Evolutionary conservation across 306 rosid genomes (phyloP).

Genomic region (Cucurbita maxima): DNA sequence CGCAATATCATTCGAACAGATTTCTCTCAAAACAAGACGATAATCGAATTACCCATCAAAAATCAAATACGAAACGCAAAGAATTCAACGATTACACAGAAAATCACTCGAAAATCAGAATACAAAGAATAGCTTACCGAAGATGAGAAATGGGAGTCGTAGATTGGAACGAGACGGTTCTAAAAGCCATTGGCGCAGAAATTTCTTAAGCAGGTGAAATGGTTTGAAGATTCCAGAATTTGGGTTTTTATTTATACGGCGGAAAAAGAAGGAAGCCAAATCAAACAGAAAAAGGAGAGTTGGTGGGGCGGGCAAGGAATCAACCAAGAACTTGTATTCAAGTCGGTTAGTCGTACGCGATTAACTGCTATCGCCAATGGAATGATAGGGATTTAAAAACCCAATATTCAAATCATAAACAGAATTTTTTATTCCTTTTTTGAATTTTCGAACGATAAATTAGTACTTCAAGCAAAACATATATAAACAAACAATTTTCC

Average conservation of each 20-base stretch:
- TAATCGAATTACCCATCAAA: neutral
- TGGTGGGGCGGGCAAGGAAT: neutral
- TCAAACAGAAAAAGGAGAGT: neutral
- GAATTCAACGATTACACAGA: neutral
- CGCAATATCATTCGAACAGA: neutral
- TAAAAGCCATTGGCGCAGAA: conserved; percentile 34
- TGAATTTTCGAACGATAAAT: neutral
- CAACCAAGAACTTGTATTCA: neutral
- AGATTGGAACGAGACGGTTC: conserved; percentile 46
- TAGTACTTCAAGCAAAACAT: neutral
- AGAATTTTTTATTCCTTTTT: neutral
- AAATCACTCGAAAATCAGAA: neutral
- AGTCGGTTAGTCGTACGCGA: neutral
- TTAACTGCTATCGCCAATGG: neutral
- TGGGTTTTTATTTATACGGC: neutral
- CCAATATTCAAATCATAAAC: neutral
- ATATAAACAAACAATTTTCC: neutral
- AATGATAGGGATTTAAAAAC: neutral
- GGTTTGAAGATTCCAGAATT: neutral
- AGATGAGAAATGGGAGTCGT: conserved; percentile 29
- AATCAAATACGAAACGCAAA: neutral
- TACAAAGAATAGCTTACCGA: conserved; percentile 15
- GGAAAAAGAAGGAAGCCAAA: neutral
- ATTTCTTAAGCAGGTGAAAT: neutral
- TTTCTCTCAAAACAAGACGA: neutral